Evolutionary conservation across 1,284 basidiomycete genomes (phyloP), one percentile per base, ranked within the genome.

Genomic region (Quambalaria eucalypti): DNA sequence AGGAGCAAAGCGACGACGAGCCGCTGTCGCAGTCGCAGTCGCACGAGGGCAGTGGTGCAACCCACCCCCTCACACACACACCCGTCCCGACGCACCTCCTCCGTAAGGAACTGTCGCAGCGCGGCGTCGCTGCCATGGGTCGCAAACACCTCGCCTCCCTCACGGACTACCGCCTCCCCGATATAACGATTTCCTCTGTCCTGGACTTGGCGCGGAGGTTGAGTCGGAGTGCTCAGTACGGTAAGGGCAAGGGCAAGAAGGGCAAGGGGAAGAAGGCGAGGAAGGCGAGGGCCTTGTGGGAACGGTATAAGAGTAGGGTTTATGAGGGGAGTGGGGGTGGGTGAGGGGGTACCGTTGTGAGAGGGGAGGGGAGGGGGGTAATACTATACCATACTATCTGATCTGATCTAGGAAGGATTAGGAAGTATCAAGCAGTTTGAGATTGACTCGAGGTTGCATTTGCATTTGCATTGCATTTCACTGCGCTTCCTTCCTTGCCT

Each of bases 1-100:
- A 25, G 5, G 36, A 56, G 42, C 54, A 56, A 28, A 14, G 36
- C 21, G n/a, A n/a, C n/a, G n/a, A n/a, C n/a, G n/a, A n/a, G n/a
- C n/a, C n/a, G n/a, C n/a, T n/a, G n/a, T n/a, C n/a, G n/a, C n/a
- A n/a, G n/a, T n/a, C n/a, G n/a, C n/a, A n/a, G n/a, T n/a, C n/a
- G n/a, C n/a, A n/a, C n/a, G n/a, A n/a, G n/a, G n/a, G n/a, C n/a
- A n/a, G n/a, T n/a, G n/a, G n/a, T n/a, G n/a, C n/a, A n/a, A n/a
- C 16, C 31, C 31, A 33, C 8, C 8, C 31, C 31, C 9, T 33
- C 31, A 33, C 8, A 33, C 42, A 46, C 19, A 21, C 14, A 3
- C 42, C 42, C 25, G 42, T 46, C 21, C 42, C 42, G 16, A 14
- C 16, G 4, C 42, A 26, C 21, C 42, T 46, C 19, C 42, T 46